Conservation (phyloP, 2,329 filamentous ascomycete genomes). For the Fusarium praegraminearum region DNA sequence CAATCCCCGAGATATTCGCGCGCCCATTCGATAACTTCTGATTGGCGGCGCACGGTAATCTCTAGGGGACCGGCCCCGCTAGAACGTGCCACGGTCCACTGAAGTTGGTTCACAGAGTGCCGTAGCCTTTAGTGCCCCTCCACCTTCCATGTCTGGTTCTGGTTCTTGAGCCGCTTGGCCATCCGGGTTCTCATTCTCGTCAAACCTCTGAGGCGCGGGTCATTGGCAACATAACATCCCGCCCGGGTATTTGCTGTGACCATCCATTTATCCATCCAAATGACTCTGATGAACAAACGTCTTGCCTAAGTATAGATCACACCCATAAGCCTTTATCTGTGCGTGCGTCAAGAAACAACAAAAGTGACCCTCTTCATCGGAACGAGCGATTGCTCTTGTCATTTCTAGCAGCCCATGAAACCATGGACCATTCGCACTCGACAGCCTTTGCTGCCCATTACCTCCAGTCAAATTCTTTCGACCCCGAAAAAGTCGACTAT, state of each 20-base stretch:
- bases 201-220: constrained; percentile 30
- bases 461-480: constrained; percentile 39
- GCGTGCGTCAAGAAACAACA: constrained; percentile 10
- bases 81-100: constrained; percentile 19
- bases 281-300: constrained; percentile 21
- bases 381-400: constrained; percentile 21
- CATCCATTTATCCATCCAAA: constrained; percentile 25
- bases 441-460: constrained; percentile 41
- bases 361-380: constrained; percentile 13
- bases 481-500: constrained; percentile 48
- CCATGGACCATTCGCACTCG: constrained; percentile 42
- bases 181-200: constrained; percentile 49
- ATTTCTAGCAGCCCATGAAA: constrained; percentile 16
- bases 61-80: constrained; percentile 20
- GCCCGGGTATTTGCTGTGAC: constrained; percentile 27
- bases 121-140: constrained; percentile 33
- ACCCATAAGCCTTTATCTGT: neutral
- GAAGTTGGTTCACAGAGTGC: constrained; percentile 30
- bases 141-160: constrained; percentile 27
- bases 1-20: constrained; percentile 2
- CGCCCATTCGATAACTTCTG: constrained; percentile 12
- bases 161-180: constrained; percentile 41
- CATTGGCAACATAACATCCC: constrained; percentile 37
- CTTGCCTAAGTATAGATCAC: constrained; percentile 4
- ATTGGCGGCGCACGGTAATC: constrained; percentile 24